Base-by-base conservation (phyloP, 1,284 basidiomycete genomes). In the Trichosporon sp. region DNA sequence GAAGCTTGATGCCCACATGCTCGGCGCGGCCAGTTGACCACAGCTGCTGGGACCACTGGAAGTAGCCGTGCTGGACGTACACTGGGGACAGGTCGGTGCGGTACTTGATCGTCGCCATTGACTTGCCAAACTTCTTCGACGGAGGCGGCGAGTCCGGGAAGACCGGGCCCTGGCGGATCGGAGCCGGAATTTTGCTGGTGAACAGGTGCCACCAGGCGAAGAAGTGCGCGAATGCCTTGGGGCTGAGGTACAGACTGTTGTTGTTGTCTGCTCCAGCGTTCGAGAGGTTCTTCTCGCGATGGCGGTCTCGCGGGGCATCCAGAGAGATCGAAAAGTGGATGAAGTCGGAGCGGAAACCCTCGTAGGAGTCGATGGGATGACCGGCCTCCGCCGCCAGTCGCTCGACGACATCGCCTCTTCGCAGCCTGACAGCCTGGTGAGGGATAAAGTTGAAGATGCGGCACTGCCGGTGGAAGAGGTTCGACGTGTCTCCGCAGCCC, bases 81-180 rank as follows among this genome's bases (percentile, higher is more conserved):
- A 99, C 83, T 27, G 90, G 88, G 11, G 89, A 87, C 4, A 98
- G 85, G 31, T 88, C 87, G 73, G 96, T 88, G 47, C 92, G 89
- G 81, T 98, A 98, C 75, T 98, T 98, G 81, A 99, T 86, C 0
- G 96, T 98, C 8, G 90, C 95, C 38, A 98, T 84, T 78, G 94
- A 92, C 47, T 89, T 88, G 31, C 93, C 91, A 77, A 98, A 91
- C 84, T 98, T 98, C 29, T 93, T 92, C 0, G 93, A 92, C 7
- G 90, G 87, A 2, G 87, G 87, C 21, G 90, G 89, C 11, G 87
- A 85, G 62, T 87, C 86, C 1, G 91, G 90, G 82, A 93, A 96
- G 32, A 92, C 89, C 6, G 84, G 86, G 27, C 96, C 96, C 75
- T 94, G 91, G 5, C 94, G 90, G 62, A 96, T 92, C 0, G 95